Conservation (phyloP, 805 yeast species). For the Teunomyces funiuensis region DNA sequence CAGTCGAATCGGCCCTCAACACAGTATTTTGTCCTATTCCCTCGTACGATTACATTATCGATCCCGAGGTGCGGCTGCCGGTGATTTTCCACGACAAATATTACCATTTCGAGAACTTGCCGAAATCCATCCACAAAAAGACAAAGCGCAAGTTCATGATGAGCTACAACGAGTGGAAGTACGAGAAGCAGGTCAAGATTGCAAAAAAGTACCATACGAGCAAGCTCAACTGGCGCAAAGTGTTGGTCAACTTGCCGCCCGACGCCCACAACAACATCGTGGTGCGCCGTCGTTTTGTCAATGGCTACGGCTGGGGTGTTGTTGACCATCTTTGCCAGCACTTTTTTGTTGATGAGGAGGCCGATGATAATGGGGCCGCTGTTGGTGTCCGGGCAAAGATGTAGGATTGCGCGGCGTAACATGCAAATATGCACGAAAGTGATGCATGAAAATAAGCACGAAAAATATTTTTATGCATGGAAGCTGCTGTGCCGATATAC, state of each 20-base stretch:
- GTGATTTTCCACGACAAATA: slow-evolving; percentile 45
- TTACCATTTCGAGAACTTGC: slow-evolving; percentile 34
- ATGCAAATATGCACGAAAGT: no score
- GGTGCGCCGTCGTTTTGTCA: slow-evolving; percentile 43
- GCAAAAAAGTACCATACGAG: slow-evolving; percentile 42
- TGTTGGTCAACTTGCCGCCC: slow-evolving; percentile 43
- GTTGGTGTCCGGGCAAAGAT: not conserved
- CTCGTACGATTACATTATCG: slow-evolving; percentile 27
- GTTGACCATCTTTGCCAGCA: slow-evolving; percentile 38
- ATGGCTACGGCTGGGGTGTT: slow-evolving; percentile 50
- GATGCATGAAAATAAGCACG: no score
- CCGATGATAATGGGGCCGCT: slow-evolving; percentile 5
- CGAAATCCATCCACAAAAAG: slow-evolving; percentile 14
- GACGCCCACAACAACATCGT: slow-evolving; percentile 48
- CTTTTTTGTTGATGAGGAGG: slow-evolving; percentile 16
- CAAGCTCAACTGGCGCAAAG: slow-evolving; percentile 43
- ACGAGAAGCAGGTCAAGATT: slow-evolving; percentile 39
- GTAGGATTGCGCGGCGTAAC: not conserved
- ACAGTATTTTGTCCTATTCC: slow-evolving; percentile 42
- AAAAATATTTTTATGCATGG: no score
- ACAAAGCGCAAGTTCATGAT: slow-evolving; percentile 16
- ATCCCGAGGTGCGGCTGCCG: slow-evolving; percentile 34
- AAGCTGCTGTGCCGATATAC: no score
- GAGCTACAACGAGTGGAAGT: slow-evolving; percentile 33
- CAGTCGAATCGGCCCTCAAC: slow-evolving; percentile 42